Percentiles rank a stretch among this genome's conserved stretches.
These are phyloP conservation scores for Lachancea mirantina DNA, from an alignment of 805 yeast species.

Conservation along the genomic window DNA sequence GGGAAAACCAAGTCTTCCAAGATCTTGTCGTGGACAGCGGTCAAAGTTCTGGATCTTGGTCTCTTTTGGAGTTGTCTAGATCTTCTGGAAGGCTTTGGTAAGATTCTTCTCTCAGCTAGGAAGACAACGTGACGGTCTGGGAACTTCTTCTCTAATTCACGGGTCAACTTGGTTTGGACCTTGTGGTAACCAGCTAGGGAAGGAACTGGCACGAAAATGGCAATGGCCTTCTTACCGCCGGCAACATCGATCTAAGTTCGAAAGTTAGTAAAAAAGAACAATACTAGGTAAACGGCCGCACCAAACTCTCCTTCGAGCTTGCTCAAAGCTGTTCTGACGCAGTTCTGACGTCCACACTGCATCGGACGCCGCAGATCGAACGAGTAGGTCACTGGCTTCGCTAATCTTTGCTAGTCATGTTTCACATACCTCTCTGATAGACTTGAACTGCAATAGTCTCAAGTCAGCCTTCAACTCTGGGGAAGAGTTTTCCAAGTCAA, in stretches of 20 bases:
- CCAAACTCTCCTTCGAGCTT: neutral
- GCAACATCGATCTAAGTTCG: slow-evolving; percentile 74
- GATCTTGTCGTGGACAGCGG: slow-evolving; percentile 97
- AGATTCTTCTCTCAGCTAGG: slow-evolving; percentile 99
- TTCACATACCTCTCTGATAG: slow-evolving; percentile 75
- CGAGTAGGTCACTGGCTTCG: neutral
- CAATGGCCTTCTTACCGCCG: slow-evolving; percentile 98
- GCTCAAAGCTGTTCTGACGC: too few relatives aligned
- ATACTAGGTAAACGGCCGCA: slow-evolving; percentile 12
- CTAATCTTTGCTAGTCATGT: neutral
- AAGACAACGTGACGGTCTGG: slow-evolving; percentile 99
- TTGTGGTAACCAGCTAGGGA: slow-evolving; percentile 87
- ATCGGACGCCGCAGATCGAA: neutral
- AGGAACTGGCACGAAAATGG: slow-evolving; percentile 97
- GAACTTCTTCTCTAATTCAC: slow-evolving; percentile 99
- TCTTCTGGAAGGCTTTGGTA: slow-evolving; percentile 97
- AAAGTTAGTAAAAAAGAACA: slow-evolving; percentile 1
- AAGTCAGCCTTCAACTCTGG: slow-evolving; percentile 96
- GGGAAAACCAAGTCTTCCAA: slow-evolving; percentile 99
- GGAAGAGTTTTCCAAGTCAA: slow-evolving; percentile 89
- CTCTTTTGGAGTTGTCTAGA: slow-evolving; percentile 95
- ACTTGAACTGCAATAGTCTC: slow-evolving; percentile 97
- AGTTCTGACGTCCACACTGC: too few relatives aligned
- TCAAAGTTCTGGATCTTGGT: slow-evolving; percentile 99
- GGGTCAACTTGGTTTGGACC: slow-evolving; percentile 94